Evolutionary conservation across 1,139 yeast genomes (phyloP), one percentile per base, ranked within the genome.

Genomic region (Tardiomyces blankii): DNA sequence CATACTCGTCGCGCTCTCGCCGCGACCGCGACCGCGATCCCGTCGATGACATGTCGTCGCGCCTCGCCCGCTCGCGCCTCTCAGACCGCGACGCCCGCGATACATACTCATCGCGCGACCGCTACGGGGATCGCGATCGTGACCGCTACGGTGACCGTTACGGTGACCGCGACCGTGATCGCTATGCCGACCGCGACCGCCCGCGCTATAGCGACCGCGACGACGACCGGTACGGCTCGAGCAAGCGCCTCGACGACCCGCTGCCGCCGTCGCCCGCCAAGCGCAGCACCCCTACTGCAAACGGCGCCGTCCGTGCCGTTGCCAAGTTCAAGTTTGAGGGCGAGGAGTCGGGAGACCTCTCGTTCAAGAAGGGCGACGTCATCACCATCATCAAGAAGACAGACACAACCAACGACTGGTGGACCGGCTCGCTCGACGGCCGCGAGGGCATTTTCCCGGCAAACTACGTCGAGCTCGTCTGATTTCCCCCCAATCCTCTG

Each of bases 371-470:
- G 69, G 98, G 98, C 47, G 98, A 91, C 64, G 85, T 86, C n/a
- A 85, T 91, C 57, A 83, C 86, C 41, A 83, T 91, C 54, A 69
- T 85, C 44, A 86, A 88, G 64, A 86, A 83, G 63, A 78, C 94
- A 13, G 88, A 83, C 14, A 82, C 95, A 12, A 77, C 80, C 44
- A 95, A 91, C 62, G 98, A 91, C 62, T 91, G 98, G 98, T 91
- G 98, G 98, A 88, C 96, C 0, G 98, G 98, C 18, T 78, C 83
- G 60, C 72, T 80, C 49, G 84, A 83, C 56, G 93, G 94, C 5
- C 67, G 66, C 48, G 84, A 86, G 52, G 98, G 98, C 44, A 88
- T 89, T 23, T 91, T 91, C 73, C 98, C 98, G 9, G 98, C 98
- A 1, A 91, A 91, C 62, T 91, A 91, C 60, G 96, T 91, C 40